These are phyloP conservation scores for Xylaria sp. DNA, from an alignment of 2,329 filamentous ascomycete species.

Conservation along the genomic window DNA sequence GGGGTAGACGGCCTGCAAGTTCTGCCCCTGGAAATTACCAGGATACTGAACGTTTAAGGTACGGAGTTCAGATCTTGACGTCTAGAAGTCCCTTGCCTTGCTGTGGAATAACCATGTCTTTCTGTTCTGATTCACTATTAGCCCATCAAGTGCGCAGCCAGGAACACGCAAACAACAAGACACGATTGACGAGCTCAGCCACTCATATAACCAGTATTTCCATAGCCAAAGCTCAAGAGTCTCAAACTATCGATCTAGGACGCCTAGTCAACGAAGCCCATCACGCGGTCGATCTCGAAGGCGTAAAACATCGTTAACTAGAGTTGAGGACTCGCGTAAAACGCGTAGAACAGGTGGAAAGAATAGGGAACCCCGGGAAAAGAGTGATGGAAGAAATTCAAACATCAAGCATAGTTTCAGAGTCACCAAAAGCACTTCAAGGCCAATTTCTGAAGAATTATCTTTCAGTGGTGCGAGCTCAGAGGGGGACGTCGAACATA, in stretches of 20 bases:
- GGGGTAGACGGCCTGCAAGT: constrained; percentile 18
- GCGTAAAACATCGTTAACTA: constrained; percentile 6
- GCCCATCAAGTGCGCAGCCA: neutral
- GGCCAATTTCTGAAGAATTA: neutral
- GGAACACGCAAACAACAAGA: neutral
- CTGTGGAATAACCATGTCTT: neutral
- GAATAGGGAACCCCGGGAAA: neutral
- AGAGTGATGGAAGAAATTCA: neutral
- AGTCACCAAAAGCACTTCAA: neutral
- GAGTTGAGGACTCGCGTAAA: neutral
- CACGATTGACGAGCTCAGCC: too few species aligned
- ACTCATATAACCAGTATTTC: neutral
- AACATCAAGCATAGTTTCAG: neutral
- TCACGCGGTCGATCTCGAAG: constrained; percentile 13
- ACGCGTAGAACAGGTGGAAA: neutral
- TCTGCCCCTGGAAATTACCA: constrained; percentile 14
- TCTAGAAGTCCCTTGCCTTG: neutral
- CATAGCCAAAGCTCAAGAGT: neutral
- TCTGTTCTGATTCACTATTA: neutral
- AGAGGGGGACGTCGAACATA: neutral
- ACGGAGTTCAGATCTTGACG: neutral
- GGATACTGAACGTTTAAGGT: constrained; percentile 6
- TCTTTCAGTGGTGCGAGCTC: neutral
- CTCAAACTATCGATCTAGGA: neutral
- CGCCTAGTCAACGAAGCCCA: constrained; percentile 3